These are phyloP conservation scores for Coemansia asiatica DNA, from an alignment of 192 early-diverging fungal species.

Conservation along the genomic window DNA sequence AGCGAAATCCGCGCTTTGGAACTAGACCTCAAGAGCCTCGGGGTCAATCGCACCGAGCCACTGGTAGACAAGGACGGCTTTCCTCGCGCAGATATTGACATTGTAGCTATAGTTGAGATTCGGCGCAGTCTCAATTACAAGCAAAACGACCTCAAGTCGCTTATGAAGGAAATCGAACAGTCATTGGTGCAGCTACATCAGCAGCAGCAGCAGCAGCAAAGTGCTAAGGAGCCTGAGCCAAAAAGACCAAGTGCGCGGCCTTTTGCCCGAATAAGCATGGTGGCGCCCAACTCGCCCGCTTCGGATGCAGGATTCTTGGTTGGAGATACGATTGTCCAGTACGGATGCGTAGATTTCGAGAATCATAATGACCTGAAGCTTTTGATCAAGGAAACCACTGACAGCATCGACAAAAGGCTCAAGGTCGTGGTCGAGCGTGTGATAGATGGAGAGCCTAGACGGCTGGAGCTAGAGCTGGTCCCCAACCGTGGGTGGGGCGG, in stretches of 20 bases:
- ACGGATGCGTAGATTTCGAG: slow-evolving; percentile 18
- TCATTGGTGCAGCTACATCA: slow-evolving; percentile 56
- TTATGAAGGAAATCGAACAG: slow-evolving; percentile 60
- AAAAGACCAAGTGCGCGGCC: slow-evolving; percentile 3
- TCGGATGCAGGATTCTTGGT: slow-evolving; percentile 34
- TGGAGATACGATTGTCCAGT: slow-evolving; percentile 36
- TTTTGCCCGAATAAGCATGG: slow-evolving; percentile 48
- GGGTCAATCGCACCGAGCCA: slow-evolving; percentile 53
- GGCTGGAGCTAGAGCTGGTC: slow-evolving; percentile 13
- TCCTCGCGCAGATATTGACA: slow-evolving; percentile 69
- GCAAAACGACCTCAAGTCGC: slow-evolving; percentile 59
- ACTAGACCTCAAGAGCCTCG: slow-evolving; percentile 28
- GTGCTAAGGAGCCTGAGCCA: neutral
- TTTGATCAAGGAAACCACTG: slow-evolving; percentile 18
- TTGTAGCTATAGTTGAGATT: slow-evolving; percentile 58
- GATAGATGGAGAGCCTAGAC: slow-evolving; percentile 25
- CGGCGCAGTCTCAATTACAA: slow-evolving; percentile 55
- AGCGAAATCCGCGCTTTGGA: slow-evolving; percentile 36
- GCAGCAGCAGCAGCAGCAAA: too few relatives aligned
- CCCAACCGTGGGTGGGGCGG: slow-evolving; percentile 50
- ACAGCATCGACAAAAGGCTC: slow-evolving; percentile 25
- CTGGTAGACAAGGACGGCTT: slow-evolving; percentile 65
- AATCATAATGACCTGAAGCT: slow-evolving; percentile 28
- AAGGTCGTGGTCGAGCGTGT: slow-evolving; percentile 32
- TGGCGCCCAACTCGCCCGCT: slow-evolving; percentile 40